Evolutionary conservation across 2,329 filamentous ascomycete genomes (phyloP).

Genomic region (Fusarium azukiicola): DNA sequence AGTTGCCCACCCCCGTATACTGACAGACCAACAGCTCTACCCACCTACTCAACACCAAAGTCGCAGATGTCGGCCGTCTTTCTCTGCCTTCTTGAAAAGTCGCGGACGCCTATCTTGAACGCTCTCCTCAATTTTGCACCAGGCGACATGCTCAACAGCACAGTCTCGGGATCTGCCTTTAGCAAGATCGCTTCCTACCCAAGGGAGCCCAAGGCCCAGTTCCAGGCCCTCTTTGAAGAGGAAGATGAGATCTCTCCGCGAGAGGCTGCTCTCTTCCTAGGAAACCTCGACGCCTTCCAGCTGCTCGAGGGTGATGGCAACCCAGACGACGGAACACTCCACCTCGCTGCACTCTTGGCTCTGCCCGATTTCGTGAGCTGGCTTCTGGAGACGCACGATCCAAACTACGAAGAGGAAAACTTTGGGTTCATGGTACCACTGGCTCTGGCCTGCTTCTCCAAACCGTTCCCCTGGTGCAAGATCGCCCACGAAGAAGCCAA

Average conservation of each 20-base stretch:
- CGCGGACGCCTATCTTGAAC: conserved; percentile 16
- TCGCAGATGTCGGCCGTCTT: conserved; percentile 28
- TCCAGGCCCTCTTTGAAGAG: conserved; percentile 33
- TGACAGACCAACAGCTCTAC: conserved; percentile 4
- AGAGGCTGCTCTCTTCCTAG: conserved; percentile 31
- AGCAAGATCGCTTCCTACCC: conserved; percentile 21
- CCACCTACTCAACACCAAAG: not conserved
- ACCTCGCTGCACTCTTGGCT: conserved; percentile 33
- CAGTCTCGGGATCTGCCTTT: conserved; percentile 35
- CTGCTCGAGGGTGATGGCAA: not conserved
- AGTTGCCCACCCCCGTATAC: rapidly evolving
- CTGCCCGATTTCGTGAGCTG: conserved; percentile 25
- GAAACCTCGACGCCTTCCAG: conserved; percentile 30
- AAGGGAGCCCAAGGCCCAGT: conserved; percentile 26
- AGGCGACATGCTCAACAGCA: not conserved
- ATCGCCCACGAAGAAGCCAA: conserved; percentile 30
- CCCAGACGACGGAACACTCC: conserved; percentile 25
- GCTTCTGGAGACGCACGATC: conserved; percentile 29
- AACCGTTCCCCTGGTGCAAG: conserved; percentile 31
- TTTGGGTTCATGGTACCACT: conserved; percentile 40
- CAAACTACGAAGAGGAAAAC: conserved; percentile 36
- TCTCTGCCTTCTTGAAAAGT: conserved; percentile 22
- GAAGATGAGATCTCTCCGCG: conserved; percentile 32
- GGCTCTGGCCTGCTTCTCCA: conserved; percentile 26
- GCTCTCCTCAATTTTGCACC: not conserved